Percentiles rank a stretch among this genome's conserved stretches.
Evolutionary conservation across 2,329 filamentous ascomycete species (phyloP).

Genomic region (Phaeosphaeriaceae sp.): DNA sequence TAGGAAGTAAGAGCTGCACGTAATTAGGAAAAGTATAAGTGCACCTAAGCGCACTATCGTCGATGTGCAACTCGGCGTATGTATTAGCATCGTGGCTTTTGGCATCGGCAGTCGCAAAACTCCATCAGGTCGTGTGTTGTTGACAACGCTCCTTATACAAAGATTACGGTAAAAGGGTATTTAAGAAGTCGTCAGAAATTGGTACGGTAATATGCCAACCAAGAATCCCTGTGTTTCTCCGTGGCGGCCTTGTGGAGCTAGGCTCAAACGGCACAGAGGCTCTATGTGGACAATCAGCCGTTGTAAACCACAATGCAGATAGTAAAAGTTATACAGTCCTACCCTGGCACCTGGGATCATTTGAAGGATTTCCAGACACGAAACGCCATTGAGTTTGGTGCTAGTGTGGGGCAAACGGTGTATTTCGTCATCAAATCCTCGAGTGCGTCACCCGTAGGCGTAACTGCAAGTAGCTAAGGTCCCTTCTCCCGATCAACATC

Average conservation of each 20-base stretch:
- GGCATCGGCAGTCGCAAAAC: slow-evolving; percentile 1
- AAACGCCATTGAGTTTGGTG: no score
- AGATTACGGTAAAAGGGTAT: neutral
- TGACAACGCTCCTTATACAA: no score
- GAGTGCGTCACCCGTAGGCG: no score
- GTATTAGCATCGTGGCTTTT: slow-evolving; percentile 18
- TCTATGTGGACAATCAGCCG: neutral
- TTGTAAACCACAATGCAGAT: no score
- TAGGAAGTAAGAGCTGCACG: slow-evolving; percentile 17
- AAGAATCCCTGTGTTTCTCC: neutral
- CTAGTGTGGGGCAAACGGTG: no score
- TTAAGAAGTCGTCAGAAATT: neutral
- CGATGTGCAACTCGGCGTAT: slow-evolving; percentile 11
- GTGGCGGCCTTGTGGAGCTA: slow-evolving; percentile 7
- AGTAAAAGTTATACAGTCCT: no score
- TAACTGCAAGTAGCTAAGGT: no score
- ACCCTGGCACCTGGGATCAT: no score
- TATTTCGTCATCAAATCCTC: no score
- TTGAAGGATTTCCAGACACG: no score
- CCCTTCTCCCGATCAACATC: no score
- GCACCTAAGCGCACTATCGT: slow-evolving; percentile 18
- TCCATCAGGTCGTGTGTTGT: slow-evolving; percentile 3
- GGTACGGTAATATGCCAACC: neutral
- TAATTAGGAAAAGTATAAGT: slow-evolving; percentile 17
- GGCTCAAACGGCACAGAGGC: slow-evolving; percentile 1